A percentile compares a stretch with the other conserved stretches of the same genome.
phyloP scores from a whole-genome alignment of 2,329 filamentous ascomycete genomes.

The Chaetomiaceae sp. region DNA sequence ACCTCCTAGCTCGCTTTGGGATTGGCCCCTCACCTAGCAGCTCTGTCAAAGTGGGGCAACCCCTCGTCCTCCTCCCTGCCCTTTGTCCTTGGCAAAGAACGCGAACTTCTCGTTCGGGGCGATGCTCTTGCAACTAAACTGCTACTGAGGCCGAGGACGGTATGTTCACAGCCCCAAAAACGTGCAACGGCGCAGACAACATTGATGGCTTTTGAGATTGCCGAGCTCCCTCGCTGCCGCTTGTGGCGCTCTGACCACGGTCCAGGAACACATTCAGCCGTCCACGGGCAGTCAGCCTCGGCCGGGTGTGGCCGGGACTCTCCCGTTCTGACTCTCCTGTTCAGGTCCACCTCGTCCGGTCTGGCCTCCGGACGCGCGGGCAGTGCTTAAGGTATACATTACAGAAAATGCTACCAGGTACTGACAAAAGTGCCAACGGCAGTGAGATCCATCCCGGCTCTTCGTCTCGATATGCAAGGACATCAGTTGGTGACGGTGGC shows the following conservation, averaged over 20 bases:
- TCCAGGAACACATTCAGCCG: slow-evolving; percentile 3
- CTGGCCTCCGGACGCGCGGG: no score
- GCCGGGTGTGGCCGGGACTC: neutral
- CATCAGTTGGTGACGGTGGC: neutral
- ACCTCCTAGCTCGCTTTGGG: neutral
- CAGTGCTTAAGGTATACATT: no score
- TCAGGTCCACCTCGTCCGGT: neutral
- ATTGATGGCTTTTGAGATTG: no score
- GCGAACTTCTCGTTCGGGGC: slow-evolving; percentile 4
- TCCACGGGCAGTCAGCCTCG: slow-evolving; percentile 5
- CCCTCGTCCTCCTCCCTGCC: slow-evolving; percentile 10
- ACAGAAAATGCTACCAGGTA: no score
- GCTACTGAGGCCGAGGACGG: no score
- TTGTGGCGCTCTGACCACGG: slow-evolving; percentile 6
- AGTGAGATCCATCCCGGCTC: no score
- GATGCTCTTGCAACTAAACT: no score
- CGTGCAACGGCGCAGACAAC: no score
- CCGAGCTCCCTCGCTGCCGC: neutral
- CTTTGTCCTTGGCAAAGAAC: slow-evolving; percentile 17
- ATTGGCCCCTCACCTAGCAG: slow-evolving; percentile 15
- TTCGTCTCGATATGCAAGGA: neutral
- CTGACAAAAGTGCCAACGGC: no score
- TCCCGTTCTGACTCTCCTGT: neutral
- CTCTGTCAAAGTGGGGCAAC: slow-evolving; percentile 13
- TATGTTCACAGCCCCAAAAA: no score